These are phyloP conservation scores for Madurella fahalii DNA, from an alignment of 2,329 filamentous ascomycete species.

Conservation along the genomic window DNA sequence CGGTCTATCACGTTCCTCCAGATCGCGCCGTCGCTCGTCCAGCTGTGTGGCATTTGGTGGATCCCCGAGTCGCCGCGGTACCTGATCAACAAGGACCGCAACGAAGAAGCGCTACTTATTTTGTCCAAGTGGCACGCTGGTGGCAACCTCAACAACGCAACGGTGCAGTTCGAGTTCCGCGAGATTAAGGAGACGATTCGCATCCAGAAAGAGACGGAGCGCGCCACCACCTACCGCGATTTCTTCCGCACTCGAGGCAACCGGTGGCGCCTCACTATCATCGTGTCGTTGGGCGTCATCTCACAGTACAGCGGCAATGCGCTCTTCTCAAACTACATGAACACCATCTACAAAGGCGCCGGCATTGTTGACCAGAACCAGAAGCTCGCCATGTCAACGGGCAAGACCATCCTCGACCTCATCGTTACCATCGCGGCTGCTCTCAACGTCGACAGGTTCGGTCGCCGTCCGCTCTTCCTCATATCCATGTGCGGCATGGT, in stretches of 20 bases:
- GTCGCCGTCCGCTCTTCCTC: slow-evolving; percentile 52
- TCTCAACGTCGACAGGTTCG: slow-evolving; percentile 46
- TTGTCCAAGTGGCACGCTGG: slow-evolving; percentile 62
- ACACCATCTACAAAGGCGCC: slow-evolving; percentile 57
- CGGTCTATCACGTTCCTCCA: slow-evolving; percentile 63
- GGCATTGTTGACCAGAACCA: slow-evolving; percentile 55
- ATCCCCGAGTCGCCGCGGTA: slow-evolving; percentile 66
- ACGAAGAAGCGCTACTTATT: slow-evolving; percentile 57
- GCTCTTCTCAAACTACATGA: slow-evolving; percentile 64
- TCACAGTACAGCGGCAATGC: slow-evolving; percentile 67
- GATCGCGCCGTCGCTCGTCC: slow-evolving; percentile 56
- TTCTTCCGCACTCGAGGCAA: slow-evolving; percentile 61
- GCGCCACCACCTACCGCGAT: slow-evolving; percentile 52
- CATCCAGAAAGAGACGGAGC: slow-evolving; percentile 49
- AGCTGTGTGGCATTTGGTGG: slow-evolving; percentile 62
- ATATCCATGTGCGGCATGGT: slow-evolving; percentile 45
- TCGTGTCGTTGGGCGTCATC: slow-evolving; percentile 61
- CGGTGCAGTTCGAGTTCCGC: slow-evolving; percentile 62
- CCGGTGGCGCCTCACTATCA: slow-evolving; percentile 58
- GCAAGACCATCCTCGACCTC: slow-evolving; percentile 57
- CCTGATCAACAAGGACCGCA: slow-evolving; percentile 59
- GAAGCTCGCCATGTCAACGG: slow-evolving; percentile 52
- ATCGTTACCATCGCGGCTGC: slow-evolving; percentile 53
- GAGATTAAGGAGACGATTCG: slow-evolving; percentile 63
- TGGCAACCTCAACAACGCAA: slow-evolving; percentile 53